phyloP scores from a whole-genome alignment of 371 early-diverging fungal genomes.

The Mucor circinelloides region DNA sequence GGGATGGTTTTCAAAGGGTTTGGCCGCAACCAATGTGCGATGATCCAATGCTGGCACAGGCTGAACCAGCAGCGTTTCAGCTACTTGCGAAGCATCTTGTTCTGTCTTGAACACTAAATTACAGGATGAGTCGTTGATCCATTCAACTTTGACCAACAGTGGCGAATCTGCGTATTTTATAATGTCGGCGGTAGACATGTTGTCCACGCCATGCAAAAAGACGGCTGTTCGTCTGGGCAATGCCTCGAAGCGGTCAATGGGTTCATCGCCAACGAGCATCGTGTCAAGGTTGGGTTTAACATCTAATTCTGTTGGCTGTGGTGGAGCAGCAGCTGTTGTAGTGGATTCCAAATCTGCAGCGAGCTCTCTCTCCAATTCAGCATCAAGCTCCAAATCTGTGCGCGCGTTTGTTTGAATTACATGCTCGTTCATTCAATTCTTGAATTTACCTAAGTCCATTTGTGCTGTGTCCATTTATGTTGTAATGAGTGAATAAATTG shows the following conservation, averaged over 20 bases:
- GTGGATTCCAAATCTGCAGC: not conserved
- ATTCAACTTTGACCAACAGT: slow-evolving; percentile 49
- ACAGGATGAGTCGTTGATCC: slow-evolving; percentile 63
- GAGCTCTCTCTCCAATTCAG: not conserved
- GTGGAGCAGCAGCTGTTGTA: not conserved
- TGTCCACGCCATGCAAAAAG: slow-evolving; percentile 53
- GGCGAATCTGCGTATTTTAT: slow-evolving; percentile 36
- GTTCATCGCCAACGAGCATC: slow-evolving; percentile 5
- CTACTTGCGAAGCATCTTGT: slow-evolving; percentile 39
- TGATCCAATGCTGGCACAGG: slow-evolving; percentile 14
- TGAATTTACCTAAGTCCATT: not conserved
- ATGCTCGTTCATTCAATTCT: not conserved
- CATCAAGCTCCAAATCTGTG: slow-evolving; percentile 10
- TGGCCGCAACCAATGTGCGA: slow-evolving; percentile 33
- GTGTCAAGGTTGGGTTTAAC: not conserved
- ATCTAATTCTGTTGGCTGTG: not conserved
- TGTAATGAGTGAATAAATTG: too few relatives aligned
- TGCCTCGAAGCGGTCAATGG: slow-evolving; percentile 17
- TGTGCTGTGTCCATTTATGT: not conserved
- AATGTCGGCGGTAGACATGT: slow-evolving; percentile 61
- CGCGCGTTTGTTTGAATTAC: not conserved
- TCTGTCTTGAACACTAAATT: slow-evolving; percentile 34
- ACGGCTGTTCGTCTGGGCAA: slow-evolving; percentile 40
- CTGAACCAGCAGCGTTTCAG: slow-evolving; percentile 32
- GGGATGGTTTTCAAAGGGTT: slow-evolving; percentile 16